Base-by-base conservation (phyloP, 2,329 filamentous ascomycete species). In the Dissoconium aciculare region DNA sequence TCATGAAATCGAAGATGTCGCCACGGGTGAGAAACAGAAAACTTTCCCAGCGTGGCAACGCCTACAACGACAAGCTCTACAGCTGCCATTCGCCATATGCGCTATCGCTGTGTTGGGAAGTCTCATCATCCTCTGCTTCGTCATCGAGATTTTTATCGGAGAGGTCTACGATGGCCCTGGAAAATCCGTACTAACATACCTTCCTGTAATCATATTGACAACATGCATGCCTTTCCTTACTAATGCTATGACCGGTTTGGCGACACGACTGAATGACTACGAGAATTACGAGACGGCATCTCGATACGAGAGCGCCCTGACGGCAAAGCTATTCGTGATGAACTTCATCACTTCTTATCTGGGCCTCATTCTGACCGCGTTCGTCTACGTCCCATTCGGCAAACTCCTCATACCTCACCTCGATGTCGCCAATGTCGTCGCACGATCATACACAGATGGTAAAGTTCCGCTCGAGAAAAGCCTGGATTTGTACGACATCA, bases 271-370 rank as follows among this genome's bases (percentile, higher is more conserved):
- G 24, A 94, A 79, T 0, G 66, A 83, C 10, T 74, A 74, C 42
- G 89, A 98, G 50, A 98, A 98, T 50, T 93, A 95, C 53, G 79
- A 85, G 45, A 95, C 83, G 0, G 69, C 79, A 35, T 82, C 85
- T 42, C 76, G 75, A 10, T 79, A 93, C 47, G 74, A 92, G 37
- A 72, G 79, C 12, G 79, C 85, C 2, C 70, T 93, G 50, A 82
- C 89, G 0, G 75, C 81, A 35, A 98, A 98, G 62, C 78, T 92
- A 17, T 95, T 98, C 49, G 74, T 95, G 10, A 71, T 95, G 49
- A 92, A 94, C 61, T 93, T 94, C 57, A 87, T 95, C 57, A 92
- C 84, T 4, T 92, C 85, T 0, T 95, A 94, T 53, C 73, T 92
- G 31, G 80, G 83, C 1, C 76, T 91, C n/a, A 76, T 92, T 50